Evolutionary conservation across 495 filamentous ascomycete genomes (phyloP), one percentile per base, ranked within the genome.

Genomic region (Penicillium waksmanii): DNA sequence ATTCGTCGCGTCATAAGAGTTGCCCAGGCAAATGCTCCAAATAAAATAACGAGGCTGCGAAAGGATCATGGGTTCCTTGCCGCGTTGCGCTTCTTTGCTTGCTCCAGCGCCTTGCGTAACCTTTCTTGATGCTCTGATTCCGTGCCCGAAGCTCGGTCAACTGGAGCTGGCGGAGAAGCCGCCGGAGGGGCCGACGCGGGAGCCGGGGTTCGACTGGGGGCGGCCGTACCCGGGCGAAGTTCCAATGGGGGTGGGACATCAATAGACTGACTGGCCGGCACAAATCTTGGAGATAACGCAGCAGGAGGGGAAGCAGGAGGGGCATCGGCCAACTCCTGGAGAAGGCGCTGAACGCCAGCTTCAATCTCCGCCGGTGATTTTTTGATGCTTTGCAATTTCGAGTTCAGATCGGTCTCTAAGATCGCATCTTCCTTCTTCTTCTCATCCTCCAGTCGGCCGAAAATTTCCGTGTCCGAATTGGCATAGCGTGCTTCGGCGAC

Each of bases 351-450:
- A 47, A 79, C 67, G 7, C 64, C 66, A 13, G 43, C 17, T 21
- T 69, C 66, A 27, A 75, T 73, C 34, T 79, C 65, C 15, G 66
- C 62, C 7, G 80, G 76, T 10, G 73, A 71, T 55, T 77, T 76
- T 33, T 73, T 71, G 21, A 84, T 75, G 46, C 80, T 82, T 21
- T 77, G 70, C 51, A 84, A 56, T 50, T 82, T 82, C 21, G 74
- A 75, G 15, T 75, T 58, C 12, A 80, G 65, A 27, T 83, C 80
- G 43, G 56, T 57, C 62, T 77, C 75, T 31, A 84, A 74, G 35
- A 79, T 79, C 2, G 69, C 66, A 63, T 83, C 82, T 57, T 84
- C 82, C 55, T 81, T 82, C 57, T 76, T 72, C 64, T 82, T 81
- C 58, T 83, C 82, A 53, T 67, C 73, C 25, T 76, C 71, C 4